Evolutionary conservation across 2,329 filamentous ascomycete genomes (phyloP).

Genomic region (Fusarium albosuccineum): DNA sequence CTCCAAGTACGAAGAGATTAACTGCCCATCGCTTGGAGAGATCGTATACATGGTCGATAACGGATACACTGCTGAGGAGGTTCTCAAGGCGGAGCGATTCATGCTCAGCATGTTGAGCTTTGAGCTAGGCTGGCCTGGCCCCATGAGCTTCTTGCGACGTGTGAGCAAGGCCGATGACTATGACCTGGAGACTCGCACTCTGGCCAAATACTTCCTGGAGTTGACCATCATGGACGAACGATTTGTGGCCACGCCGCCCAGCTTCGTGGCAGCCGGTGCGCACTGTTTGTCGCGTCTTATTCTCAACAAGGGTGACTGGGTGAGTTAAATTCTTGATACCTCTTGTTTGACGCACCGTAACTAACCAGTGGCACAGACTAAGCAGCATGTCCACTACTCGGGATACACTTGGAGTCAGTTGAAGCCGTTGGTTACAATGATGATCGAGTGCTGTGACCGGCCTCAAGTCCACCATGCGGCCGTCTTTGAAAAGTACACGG

Average conservation of each 20-base stretch:
- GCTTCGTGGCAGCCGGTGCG: conserved; percentile 89
- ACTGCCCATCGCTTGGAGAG: conserved; percentile 93
- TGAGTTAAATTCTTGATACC: conserved; percentile 61
- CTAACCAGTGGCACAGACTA: conserved; percentile 69
- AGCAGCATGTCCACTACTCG: conserved; percentile 90
- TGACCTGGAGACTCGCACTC: conserved; percentile 91
- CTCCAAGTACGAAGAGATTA: conserved; percentile 99
- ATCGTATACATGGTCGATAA: conserved; percentile 99
- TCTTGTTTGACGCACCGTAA: not conserved
- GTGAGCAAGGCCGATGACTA: conserved; percentile 99
- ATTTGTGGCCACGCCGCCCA: conserved; percentile 91
- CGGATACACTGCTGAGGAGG: conserved; percentile 90
- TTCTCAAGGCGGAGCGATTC: conserved; percentile 96
- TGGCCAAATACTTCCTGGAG: conserved; percentile 98
- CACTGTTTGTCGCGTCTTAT: conserved; percentile 93
- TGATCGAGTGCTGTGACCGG: conserved; percentile 89
- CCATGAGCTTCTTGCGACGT: conserved; percentile 96
- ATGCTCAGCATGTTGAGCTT: conserved; percentile 98
- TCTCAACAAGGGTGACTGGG: conserved; percentile 93
- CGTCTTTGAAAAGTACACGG: conserved; percentile 92
- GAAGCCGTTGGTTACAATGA: conserved; percentile 78
- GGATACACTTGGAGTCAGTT: conserved; percentile 92
- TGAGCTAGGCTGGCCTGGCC: conserved; percentile 97
- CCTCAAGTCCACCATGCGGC: conserved; percentile 85
- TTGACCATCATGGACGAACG: conserved; percentile 98